Evolutionary conservation across 2,329 filamentous ascomycete genomes (phyloP), one percentile per base, ranked within the genome.

Genomic region (Hymenoscyphus albidus): DNA sequence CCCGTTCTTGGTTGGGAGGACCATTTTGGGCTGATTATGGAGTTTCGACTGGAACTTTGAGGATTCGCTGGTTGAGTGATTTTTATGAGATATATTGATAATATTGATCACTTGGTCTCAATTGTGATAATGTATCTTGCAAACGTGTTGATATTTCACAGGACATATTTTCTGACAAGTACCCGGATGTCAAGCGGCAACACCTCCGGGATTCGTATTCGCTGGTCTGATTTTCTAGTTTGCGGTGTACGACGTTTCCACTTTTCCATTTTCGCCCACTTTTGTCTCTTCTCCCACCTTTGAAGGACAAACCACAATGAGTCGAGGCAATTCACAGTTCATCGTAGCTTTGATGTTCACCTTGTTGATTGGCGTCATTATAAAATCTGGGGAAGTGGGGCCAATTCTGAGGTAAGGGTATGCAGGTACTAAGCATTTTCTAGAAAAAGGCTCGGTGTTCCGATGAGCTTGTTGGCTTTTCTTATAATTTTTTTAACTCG

Each of bases 1-100:
- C 6, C 59, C 56, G 62, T 68, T 66, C 2, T 55, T 18, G 14
- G 55, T 55, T 18, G 66, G 66, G 12, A 67, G 61, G 27, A 58
- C 55, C 61, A 63, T 63, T 42, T 31, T 59, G n/a, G 18, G 22
- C 12, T 12, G 2, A 4, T 12, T 12, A 27, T 27, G 12, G 5
- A 22, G 13, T 2, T 27, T 27, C 7, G 48, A 54, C 18, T 13
- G 22, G 13, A 22, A 54, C 4, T 10, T 12, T 27, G n/a, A 22
- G 7, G 22, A 22, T 12, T 10, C 4, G 7, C 4, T 13, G 22
- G 18, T 22, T 54, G 48, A 4, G 13, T 3, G 4, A 27, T 5
- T 54, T 54, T 1, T 7, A 22, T 27, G 42, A 27, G 48, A 54
- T 10, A 54, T 5, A 13, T 12, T 18, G 4, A 18, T 54, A 27